Percentiles rank a stretch among this genome's conserved stretches.
Conservation (phyloP, 768 basidiomycete species). For the Lyophyllum decastes region DNA sequence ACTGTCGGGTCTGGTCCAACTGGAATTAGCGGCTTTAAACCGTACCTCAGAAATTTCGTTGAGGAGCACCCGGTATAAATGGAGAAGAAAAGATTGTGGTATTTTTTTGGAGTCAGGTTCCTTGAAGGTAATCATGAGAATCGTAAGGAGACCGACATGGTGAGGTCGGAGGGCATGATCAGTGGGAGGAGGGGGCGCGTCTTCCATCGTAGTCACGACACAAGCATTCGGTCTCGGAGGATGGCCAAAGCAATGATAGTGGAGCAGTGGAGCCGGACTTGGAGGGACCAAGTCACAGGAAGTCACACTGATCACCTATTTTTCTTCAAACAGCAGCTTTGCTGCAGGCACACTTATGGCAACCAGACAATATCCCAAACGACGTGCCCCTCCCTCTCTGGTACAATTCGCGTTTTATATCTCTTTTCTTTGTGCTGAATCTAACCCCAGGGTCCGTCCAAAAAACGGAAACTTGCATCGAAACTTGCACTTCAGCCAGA, state of each 20-base stretch:
- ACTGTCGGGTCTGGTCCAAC: background rate
- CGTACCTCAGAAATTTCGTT: slow-evolving; percentile 70
- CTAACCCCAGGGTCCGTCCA: slow-evolving; percentile 41
- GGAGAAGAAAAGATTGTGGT: slow-evolving; percentile 58
- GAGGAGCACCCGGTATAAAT: slow-evolving; percentile 66
- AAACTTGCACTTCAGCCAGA: slow-evolving; percentile 17
- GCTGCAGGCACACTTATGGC: slow-evolving; percentile 10
- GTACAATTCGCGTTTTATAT: slow-evolving; percentile 17
- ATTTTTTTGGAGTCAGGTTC: slow-evolving; percentile 55
- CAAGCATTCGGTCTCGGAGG: background rate
- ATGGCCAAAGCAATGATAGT: background rate
- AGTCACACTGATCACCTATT: no score
- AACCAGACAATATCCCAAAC: slow-evolving; percentile 32
- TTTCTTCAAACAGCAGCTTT: no score
- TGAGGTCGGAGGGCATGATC: slow-evolving; percentile 76
- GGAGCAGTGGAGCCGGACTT: no score
- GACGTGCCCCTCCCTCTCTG: slow-evolving; percentile 29
- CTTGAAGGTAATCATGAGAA: slow-evolving; percentile 65
- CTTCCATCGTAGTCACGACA: slow-evolving; percentile 33
- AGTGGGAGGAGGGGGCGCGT: slow-evolving; percentile 61
- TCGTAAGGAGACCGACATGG: slow-evolving; percentile 67
- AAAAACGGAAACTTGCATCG: slow-evolving; percentile 61
- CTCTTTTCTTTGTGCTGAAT: background rate
- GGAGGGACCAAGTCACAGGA: no score
- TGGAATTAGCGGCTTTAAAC: background rate